Evolutionary conservation across 768 basidiomycete species (phyloP).

Genomic region (Xanthoconium stramineum): DNA sequence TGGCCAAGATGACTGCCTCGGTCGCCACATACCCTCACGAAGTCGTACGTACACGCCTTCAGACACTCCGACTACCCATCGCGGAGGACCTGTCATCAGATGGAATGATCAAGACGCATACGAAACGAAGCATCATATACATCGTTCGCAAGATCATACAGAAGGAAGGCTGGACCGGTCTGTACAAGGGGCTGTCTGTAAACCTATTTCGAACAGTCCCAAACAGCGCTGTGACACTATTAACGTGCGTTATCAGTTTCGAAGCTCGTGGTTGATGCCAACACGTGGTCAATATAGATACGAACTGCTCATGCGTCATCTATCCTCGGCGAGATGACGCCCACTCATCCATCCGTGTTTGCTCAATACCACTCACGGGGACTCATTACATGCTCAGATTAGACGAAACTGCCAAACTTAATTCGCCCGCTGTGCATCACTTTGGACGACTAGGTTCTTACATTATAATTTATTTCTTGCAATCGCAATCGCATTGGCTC

Average conservation of each 20-base stretch:
- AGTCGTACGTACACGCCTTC: constrained; percentile 95
- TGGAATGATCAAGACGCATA: constrained; percentile 55
- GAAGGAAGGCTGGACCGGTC: constrained; percentile 84
- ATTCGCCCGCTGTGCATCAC: constrained; percentile 13
- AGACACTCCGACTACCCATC: constrained; percentile 74
- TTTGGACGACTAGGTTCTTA: neutral
- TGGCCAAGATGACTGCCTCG: constrained; percentile 94
- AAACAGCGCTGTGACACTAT: constrained; percentile 92
- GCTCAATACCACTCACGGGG: constrained; percentile 10
- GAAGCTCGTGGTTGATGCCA: constrained; percentile 1
- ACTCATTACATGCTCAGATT: constrained; percentile 6
- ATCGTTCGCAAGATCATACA: constrained; percentile 69
- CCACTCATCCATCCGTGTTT: neutral
- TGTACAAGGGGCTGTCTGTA: constrained; percentile 93
- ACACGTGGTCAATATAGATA: constrained; percentile 17
- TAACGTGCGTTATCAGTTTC: constrained; percentile 36
- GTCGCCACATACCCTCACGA: constrained; percentile 97
- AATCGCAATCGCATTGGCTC: constrained; percentile 5
- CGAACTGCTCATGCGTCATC: constrained; percentile 33
- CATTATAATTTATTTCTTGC: constrained; percentile 13
- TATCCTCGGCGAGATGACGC: constrained; percentile 20
- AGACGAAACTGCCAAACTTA: constrained; percentile 15
- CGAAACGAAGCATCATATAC: constrained; percentile 64
- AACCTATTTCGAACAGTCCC: constrained; percentile 95
- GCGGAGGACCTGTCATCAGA: constrained; percentile 57